A percentile compares a stretch with the other conserved stretches of the same genome.
Conservation (phyloP, 1,139 yeast genomes). For the Pichia sp. region DNA sequence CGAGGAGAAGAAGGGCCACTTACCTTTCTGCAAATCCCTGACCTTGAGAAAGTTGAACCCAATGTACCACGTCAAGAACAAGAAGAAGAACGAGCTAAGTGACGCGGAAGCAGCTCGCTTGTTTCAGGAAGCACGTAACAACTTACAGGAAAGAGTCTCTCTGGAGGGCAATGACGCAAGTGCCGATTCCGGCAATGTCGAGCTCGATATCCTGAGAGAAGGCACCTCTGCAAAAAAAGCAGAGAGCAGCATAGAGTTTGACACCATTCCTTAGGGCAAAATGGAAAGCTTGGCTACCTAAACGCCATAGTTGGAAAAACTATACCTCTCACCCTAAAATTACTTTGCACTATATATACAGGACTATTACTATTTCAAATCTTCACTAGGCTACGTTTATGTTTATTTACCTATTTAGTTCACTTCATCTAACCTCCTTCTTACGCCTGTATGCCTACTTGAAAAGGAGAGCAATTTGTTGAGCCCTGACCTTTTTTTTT, state of each 20-base stretch:
- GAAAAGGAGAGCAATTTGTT: neutral
- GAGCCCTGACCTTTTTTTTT: neutral
- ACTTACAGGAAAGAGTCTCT: constrained; percentile 32
- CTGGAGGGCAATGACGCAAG: constrained; percentile 12
- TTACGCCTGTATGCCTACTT: no score
- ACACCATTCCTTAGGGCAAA: neutral
- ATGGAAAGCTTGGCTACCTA: neutral
- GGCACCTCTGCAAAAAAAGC: neutral
- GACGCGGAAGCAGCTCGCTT: constrained; percentile 49
- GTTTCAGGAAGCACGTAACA: constrained; percentile 42
- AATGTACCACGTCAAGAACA: constrained; percentile 64
- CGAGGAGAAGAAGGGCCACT: constrained; percentile 66
- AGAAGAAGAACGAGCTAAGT: constrained; percentile 57
- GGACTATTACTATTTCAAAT: no score
- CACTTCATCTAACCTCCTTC: no score
- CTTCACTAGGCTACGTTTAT: no score
- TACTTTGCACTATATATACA: no score
- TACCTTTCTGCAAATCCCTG: constrained; percentile 54
- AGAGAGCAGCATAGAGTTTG: neutral
- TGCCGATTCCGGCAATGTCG: neutral
- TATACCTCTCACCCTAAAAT: no score
- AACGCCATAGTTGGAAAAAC: neutral
- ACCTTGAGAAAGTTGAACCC: constrained; percentile 60
- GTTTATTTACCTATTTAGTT: no score
- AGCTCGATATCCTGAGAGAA: neutral